Base-by-base conservation (phyloP, 78 protist species). In the Salpingoeca rosetta region DNA sequence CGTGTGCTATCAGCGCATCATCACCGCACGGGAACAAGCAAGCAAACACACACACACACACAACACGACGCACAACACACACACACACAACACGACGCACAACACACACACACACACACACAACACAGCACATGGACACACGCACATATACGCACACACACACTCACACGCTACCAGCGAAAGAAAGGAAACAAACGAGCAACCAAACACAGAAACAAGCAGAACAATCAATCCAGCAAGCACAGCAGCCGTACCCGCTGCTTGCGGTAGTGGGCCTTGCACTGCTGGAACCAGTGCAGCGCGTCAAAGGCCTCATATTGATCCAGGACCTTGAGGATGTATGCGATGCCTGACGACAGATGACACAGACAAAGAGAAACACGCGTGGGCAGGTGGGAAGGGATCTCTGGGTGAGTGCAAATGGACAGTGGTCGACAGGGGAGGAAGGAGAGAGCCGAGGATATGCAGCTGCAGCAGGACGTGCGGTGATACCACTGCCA, bases 211-310 rank as follows among this genome's bases (percentile, higher is more conserved):
- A n/a, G n/a, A n/a, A n/a, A n/a, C n/a, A n/a, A n/a, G n/a, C 11
- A 31, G 75, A 22, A 3, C 56, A 37, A 41, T 41, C 82, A 26
- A 17, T 26, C 42, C 82, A 2, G 51, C 72, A 72, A 75, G 78
- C n/a, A n/a, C n/a, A n/a, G n/a, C n/a, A n/a, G 65, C 65, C 65
- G 7, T 17, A 51, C 65, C 65, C 17, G 7, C 40, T 88, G 87
- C 1, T 74, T 88, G 38, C 45, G 82, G 83, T 88, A 81, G 78
- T 91, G 81, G 43, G 56, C 45, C 36, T 39, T 37, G 72, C 96
- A 94, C 1, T 91, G 0, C 22, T 93, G 94, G 90, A 93, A 97
- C 98, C 97, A 97, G 90, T 94, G 98, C 22, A 97, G 94, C 27
- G 94, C 39, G 28, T 94, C 98, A 42, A 92, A 97, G 27, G 78